Evolutionary conservation across 2,329 filamentous ascomycete species (phyloP), one percentile per base, ranked within the genome.

Genomic region (Alternaria sp.): DNA sequence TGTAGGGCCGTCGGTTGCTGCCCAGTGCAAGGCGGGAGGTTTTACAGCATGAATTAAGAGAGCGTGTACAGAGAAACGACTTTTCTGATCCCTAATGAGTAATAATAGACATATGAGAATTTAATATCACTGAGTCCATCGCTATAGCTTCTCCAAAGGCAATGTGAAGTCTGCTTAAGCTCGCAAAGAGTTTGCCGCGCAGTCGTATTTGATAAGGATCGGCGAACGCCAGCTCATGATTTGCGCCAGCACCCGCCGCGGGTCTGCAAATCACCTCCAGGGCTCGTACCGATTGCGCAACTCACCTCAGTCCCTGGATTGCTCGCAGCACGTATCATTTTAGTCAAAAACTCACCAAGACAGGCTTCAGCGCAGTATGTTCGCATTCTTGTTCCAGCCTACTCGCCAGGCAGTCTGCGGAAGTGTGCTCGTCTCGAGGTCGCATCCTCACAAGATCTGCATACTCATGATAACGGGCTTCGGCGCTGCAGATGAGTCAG

Each of bases 161-260:
- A 14, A 49, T 7, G 46, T 49, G 46, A 49, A 32, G 46, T 49
- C 32, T 38, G 20, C 46, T 49, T 49, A 36, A 49, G 59, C 55
- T 55, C 44, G 28, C 20, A 42, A 43, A 41, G 59, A 38, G 34
- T 43, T 26, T 47, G 47, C 59, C n/a, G 42, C 30, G 22, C 28
- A 26, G 18, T 56, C 43, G 48, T 39, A 41, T 59, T 26, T 22
- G 56, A 57, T 54, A 46, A 59, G 12, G 62, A 62, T 64, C 62
- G 59, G 43, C 59, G 32, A 43, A 38, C 16, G 48, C 24, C 28
- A n/a, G 32, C 52, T n/a, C 12, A 44, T 52, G 60, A 62, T 62
- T 57, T 28, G 48, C 47, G 38, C 56, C 39, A 34, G 30, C 38
- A 47, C 28, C 58, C 47, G 48, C 30, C 34, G 38, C 24, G 43